These are phyloP conservation scores for Lepiota venenata DNA, from an alignment of 768 basidiomycete species.

Conservation along the genomic window DNA sequence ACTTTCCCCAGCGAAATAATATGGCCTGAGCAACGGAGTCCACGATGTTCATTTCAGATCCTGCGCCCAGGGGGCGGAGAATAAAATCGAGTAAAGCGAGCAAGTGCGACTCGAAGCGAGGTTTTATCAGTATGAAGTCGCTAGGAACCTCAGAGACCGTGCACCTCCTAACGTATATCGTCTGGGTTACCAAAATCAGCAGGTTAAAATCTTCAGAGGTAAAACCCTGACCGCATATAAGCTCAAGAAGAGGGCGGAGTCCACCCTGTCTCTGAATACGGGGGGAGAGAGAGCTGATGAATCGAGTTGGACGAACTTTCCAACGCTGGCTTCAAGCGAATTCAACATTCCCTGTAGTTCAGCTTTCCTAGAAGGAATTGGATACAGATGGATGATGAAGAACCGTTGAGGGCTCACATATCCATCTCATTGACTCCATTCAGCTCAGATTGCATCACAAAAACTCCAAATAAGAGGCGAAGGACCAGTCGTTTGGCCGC, in stretches of 20 bases:
- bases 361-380: background rate
- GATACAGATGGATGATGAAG: background rate
- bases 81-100: conserved; percentile 1
- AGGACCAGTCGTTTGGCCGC: conserved; percentile 58
- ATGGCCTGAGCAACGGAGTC: conserved; percentile 34
- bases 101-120: conserved; percentile 2
- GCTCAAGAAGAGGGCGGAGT: conserved; percentile 4
- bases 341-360: background rate
- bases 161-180: background rate
- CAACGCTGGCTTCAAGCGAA: conserved; percentile 5
- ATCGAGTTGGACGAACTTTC: conserved; percentile 1
- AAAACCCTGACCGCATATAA: conserved; percentile 2
- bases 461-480: conserved; percentile 51
- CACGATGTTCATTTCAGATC: background rate
- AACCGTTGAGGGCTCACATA: background rate
- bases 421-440: background rate
- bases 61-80: background rate
- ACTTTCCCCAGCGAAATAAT: conserved; percentile 55
- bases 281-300: background rate
- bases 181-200: background rate
- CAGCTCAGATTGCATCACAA: conserved; percentile 49
- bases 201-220: background rate
- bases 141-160: background rate
- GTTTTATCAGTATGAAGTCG: background rate
- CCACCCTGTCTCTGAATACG: background rate